Base-by-base conservation (phyloP, 1,284 basidiomycete species). In the Mycena citricolor region DNA sequence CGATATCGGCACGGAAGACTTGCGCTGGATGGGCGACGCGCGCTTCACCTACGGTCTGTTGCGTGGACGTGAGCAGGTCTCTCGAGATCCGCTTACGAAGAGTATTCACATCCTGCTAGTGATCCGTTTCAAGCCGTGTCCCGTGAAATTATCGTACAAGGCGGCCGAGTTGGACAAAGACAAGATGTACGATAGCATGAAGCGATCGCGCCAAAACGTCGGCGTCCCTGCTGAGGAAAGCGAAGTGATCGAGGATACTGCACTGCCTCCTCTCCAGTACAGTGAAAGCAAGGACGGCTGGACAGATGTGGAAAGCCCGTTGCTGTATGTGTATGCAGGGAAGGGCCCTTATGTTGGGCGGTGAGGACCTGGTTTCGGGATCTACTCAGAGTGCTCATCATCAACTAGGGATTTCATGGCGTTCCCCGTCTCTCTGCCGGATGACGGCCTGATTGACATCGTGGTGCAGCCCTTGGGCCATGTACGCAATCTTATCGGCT, bases 11-110 rank as follows among this genome's bases (percentile, higher is more conserved):
- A 97, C 94, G 0, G 94, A 97, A 47, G 69, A 89, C 57, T 64
- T 94, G 33, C 80, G 95, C 3, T 97, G 91, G 83, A 84, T 99
- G 79, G 95, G 95, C n/a, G 89, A 93, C 61, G 73, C 79, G 7
- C 83, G 95, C 2, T 99, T 98, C 66, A 61, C 89, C n/a, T 71
- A 84, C 40, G 94, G 94, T 4, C 86, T 85, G 61, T 58, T 97
- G 2, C 76, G 81, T 40, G 90, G 86, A 35, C n/a, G n/a, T n/a
- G n/a, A n/a, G n/a, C 16, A 8, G 20, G 14, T 4, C 21, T 32
- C 39, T 26, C n/a, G 17, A 45, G 21, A 44, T 24, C 12, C n/a
- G 22, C 5, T 19, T 1, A 29, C 33, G 88, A n/a, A n/a, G n/a
- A n/a, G n/a, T n/a, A n/a, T n/a, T n/a, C n/a, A n/a, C n/a, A n/a